Conservation (phyloP, 169 alveolate genomes). For the Plasmodium falciparum region DNA sequence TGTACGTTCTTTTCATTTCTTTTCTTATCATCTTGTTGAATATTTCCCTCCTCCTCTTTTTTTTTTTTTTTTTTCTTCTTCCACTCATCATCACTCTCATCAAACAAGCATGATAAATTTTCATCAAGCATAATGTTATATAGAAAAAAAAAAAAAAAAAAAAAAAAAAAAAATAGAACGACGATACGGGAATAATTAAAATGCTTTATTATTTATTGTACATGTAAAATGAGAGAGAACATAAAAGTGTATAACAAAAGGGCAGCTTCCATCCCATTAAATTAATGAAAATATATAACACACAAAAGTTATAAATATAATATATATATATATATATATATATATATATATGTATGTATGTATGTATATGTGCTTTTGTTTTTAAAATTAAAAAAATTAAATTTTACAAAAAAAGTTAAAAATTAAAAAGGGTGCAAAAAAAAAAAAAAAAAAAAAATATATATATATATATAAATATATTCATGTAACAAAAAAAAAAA, state of each 20-base stretch:
- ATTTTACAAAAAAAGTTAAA: neutral
- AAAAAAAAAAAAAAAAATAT: neutral
- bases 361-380: neutral
- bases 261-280: too few species aligned
- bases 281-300: neutral
- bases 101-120: conserved; percentile 72
- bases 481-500: neutral
- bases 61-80: conserved; percentile 16
- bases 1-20: conserved; percentile 4
- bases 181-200: neutral
- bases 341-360: neutral
- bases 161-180: conserved; percentile 3
- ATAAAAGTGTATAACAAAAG: too few species aligned
- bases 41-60: neutral
- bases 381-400: too few species aligned
- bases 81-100: conserved; percentile 75
- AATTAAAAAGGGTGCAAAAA: neutral
- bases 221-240: too few species aligned
- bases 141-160: conserved; percentile 13
- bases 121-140: conserved; percentile 62
- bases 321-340: neutral
- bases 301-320: neutral
- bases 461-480: conserved; percentile 1
- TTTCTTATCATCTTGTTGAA: neutral
- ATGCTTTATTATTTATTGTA: too few species aligned